Base-by-base conservation (phyloP, 2,329 filamentous ascomycete species). In the Claviceps purpurea region DNA sequence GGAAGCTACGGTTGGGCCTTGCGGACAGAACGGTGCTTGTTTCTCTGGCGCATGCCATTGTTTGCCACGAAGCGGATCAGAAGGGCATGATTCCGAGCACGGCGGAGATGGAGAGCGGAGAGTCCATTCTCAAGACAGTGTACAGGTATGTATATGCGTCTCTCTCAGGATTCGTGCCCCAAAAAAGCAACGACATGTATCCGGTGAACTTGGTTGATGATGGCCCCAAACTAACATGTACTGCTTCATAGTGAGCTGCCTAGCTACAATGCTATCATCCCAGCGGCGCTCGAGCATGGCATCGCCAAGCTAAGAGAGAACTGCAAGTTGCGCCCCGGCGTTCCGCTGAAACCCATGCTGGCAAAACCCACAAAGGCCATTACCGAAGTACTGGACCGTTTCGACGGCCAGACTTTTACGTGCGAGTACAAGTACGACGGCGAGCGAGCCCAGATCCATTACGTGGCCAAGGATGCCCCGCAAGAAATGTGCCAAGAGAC, bases 401-500 rank as follows among this genome's bases (percentile, higher is more conserved):
- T 98, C 58, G 93, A 97, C 65, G 83, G 87, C 57, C 93, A 95
- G 64, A 86, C 85, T 26, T 98, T 98, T 62, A 97, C 93, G 1
- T 98, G 93, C 70, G 93, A 98, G 66, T 98, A 95, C 76, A 98
- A 98, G 68, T 98, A 98, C 63, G 93, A 98, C 61, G 93, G 93
- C 48, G 93, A 98, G 68, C 79, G 93, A 64, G 93, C 93, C n/a
- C 93, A 98, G 65, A 97, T 98, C 49, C 93, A 98, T 65, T 98
- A 95, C 59, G 89, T 97, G 37, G 84, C 90, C 4, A 87, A 89
- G 56, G 86, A 91, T 56, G 79, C 87, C 10, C 73, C 81, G 2
- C 73, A 85, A 54, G 76, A 89, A 51, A 84, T 88, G 58, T 77
- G 78, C 53, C 78, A 84, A 47, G 75, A 79, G 39, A 71, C 77